Percentiles rank a stretch among this genome's conserved stretches.
Conservation (phyloP, 345 rosid genomes). For the Stellera chamaejasme region DNA sequence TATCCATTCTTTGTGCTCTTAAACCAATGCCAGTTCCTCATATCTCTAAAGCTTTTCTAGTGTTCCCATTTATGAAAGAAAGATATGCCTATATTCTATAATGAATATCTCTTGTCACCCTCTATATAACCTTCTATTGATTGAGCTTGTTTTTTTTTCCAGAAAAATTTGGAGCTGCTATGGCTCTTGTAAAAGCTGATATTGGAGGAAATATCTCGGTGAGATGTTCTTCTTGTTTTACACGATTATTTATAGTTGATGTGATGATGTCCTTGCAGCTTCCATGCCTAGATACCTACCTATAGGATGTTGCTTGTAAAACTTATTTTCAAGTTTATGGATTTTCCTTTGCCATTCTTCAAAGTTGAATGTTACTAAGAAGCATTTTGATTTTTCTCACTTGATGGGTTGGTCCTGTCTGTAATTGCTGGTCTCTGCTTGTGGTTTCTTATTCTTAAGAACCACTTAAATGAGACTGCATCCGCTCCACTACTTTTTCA, state of each 20-base stretch:
- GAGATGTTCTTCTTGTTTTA: slow-evolving; percentile 12
- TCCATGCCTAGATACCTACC: not conserved
- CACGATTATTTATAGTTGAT: not conserved
- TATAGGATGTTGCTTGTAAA: not conserved
- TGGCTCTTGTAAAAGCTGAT: slow-evolving; percentile 85
- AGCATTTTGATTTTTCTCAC: too few relatives aligned
- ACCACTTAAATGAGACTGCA: not conserved
- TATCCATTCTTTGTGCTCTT: not conserved
- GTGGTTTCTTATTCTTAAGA: too few relatives aligned
- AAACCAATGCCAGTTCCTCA: too few relatives aligned
- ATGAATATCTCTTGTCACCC: not conserved
- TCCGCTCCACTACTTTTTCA: not conserved
- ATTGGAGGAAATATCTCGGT: slow-evolving; percentile 88
- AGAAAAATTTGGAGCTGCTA: slow-evolving; percentile 94
- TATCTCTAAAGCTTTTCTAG: not conserved
- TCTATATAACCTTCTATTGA: too few relatives aligned
- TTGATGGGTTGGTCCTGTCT: too few relatives aligned
- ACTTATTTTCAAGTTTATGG: too few relatives aligned
- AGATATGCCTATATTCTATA: not conserved
- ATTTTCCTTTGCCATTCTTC: too few relatives aligned
- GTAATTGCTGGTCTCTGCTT: too few relatives aligned
- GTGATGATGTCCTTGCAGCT: not conserved
- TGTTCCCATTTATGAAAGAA: not conserved
- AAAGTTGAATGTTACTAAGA: too few relatives aligned
- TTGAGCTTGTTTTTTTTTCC: slow-evolving; percentile 1